phyloP scores from a whole-genome alignment of 495 filamentous ascomycete species.

The Chaetomidium leptoderma region DNA sequence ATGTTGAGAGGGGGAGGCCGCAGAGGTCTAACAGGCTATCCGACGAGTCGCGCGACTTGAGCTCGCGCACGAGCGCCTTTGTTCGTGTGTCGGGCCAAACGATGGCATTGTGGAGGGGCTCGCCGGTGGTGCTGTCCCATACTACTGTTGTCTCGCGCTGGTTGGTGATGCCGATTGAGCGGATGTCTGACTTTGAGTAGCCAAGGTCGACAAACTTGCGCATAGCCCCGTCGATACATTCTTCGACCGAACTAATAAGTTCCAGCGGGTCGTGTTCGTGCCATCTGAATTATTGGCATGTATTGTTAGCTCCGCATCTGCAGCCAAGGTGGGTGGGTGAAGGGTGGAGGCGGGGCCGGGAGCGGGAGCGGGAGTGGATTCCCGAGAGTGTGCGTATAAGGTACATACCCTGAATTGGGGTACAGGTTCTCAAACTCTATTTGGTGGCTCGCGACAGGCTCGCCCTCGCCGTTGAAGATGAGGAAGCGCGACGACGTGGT shows the following conservation, averaged over 20 bases:
- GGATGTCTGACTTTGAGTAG: conserved; percentile 66
- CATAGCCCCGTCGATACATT: conserved; percentile 80
- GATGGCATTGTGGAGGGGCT: conserved; percentile 83
- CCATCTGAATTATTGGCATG: conserved; percentile 60
- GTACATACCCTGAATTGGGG: conserved; percentile 78
- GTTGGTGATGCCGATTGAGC: conserved; percentile 87
- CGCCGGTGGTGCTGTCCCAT: conserved; percentile 84
- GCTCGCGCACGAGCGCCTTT: conserved; percentile 69
- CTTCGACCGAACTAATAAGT: conserved; percentile 70
- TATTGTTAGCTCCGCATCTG: conserved; percentile 7
- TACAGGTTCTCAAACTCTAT: conserved; percentile 88
- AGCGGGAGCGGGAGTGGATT: conserved; percentile 15
- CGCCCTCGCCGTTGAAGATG: conserved; percentile 79
- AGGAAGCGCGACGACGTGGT: conserved; percentile 92
- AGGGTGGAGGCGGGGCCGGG: conserved; percentile 8
- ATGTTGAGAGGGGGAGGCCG: conserved; percentile 87
- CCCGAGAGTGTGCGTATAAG: no score
- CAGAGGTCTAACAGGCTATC: conserved; percentile 70
- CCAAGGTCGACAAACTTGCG: conserved; percentile 67
- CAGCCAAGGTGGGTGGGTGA: conserved; percentile 6
- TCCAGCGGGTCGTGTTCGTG: conserved; percentile 89
- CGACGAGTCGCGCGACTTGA: conserved; percentile 62
- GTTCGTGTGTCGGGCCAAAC: conserved; percentile 94
- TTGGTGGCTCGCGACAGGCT: conserved; percentile 81
- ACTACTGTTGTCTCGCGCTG: conserved; percentile 91